These are phyloP conservation scores for Xylaria cubensis DNA, from an alignment of 495 filamentous ascomycete genomes.

Conservation along the genomic window DNA sequence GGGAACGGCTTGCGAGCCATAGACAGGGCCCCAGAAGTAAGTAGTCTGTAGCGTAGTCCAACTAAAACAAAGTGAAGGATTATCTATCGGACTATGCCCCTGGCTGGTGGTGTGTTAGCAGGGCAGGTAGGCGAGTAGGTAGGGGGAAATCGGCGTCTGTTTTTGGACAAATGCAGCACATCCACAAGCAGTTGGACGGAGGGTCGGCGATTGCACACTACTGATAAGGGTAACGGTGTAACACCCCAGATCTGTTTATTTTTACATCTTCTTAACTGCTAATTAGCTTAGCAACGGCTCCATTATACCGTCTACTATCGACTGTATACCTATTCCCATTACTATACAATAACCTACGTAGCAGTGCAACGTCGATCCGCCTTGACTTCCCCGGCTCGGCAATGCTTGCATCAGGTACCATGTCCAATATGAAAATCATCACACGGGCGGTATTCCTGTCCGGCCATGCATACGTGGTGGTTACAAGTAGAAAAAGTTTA, in stretches of 20 bases:
- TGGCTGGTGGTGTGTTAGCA: neutral
- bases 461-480: neutral
- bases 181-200: neutral
- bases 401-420: neutral
- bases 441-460: neutral
- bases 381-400: slow-evolving; percentile 20
- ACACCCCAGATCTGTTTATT: slow-evolving; percentile 5
- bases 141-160: slow-evolving; percentile 4
- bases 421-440: slow-evolving; percentile 15
- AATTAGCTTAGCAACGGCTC: neutral
- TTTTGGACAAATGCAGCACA: neutral
- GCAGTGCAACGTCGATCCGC: slow-evolving; percentile 20
- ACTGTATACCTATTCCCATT: neutral
- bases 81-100: neutral
- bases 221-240: slow-evolving; percentile 5
- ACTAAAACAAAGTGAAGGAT: neutral
- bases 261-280: neutral
- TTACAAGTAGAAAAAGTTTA: too few relatives aligned
- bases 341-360: neutral
- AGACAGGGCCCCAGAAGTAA: neutral
- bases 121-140: neutral
- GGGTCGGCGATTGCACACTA: neutral
- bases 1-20: neutral
- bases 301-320: neutral
- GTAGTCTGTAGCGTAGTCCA: neutral